phyloP scores from a whole-genome alignment of 75 land plant genomes.

The Sequoiadendron giganteum region DNA sequence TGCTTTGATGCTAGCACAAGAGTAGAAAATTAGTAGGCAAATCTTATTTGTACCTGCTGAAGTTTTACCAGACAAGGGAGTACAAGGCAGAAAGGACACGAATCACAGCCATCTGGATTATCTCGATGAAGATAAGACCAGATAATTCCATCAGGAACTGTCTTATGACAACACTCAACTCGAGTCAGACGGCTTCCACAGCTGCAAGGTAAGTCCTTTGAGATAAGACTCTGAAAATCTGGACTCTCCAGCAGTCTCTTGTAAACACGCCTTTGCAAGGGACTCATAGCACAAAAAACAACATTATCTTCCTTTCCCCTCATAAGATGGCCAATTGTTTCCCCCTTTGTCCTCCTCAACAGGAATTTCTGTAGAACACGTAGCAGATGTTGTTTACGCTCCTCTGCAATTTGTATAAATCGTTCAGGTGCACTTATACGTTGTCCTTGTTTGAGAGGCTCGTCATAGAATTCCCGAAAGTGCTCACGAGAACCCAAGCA shows the following conservation, averaged over 20 bases:
- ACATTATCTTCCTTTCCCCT: slow-evolving; percentile 97
- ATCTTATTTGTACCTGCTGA: slow-evolving; percentile 67
- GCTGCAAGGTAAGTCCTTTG: slow-evolving; percentile 83
- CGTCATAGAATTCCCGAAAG: slow-evolving; percentile 85
- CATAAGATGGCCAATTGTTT: slow-evolving; percentile 98
- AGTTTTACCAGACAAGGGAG: slow-evolving; percentile 95
- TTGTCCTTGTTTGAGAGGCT: slow-evolving; percentile 94
- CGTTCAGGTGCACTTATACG: slow-evolving; percentile 88
- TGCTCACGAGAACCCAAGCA: slow-evolving; percentile 86
- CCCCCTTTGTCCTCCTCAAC: slow-evolving; percentile 87
- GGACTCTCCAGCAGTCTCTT: slow-evolving; percentile 75
- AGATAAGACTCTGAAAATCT: slow-evolving; percentile 81
- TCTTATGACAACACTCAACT: slow-evolving; percentile 85
- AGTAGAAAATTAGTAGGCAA: neutral
- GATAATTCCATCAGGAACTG: slow-evolving; percentile 75
- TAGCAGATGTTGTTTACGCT: slow-evolving; percentile 69
- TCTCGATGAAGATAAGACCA: slow-evolving; percentile 90
- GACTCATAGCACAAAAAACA: slow-evolving; percentile 94
- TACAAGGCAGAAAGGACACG: slow-evolving; percentile 88
- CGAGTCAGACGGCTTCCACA: slow-evolving; percentile 89
- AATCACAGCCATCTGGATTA: slow-evolving; percentile 86
- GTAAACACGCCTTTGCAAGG: slow-evolving; percentile 85
- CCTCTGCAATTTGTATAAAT: slow-evolving; percentile 68
- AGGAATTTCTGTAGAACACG: slow-evolving; percentile 61
- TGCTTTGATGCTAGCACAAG: neutral